Evolutionary conservation across 1,284 basidiomycete genomes (phyloP).

Genomic region (Boletus hoseneyae): DNA sequence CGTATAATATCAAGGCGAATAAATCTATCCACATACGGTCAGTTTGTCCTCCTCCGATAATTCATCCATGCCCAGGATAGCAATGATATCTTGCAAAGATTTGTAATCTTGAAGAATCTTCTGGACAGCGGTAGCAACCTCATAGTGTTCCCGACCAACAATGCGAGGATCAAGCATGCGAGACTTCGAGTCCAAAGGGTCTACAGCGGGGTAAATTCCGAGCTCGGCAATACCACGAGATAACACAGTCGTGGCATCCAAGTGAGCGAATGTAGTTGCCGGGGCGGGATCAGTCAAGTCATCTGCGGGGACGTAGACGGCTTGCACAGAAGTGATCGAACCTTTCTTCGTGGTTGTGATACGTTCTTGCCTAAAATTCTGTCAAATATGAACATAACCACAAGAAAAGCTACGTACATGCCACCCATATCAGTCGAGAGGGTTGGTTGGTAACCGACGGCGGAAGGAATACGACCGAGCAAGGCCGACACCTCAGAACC

Average conservation of each 20-base stretch:
- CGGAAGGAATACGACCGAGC: conserved; percentile 99
- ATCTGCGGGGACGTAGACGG: conserved; percentile 99
- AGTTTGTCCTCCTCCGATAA: conserved; percentile 99
- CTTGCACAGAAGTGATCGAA: conserved; percentile 99
- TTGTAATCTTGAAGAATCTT: conserved; percentile 99
- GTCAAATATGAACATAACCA: conserved; percentile 14
- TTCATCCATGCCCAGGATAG: conserved; percentile 99
- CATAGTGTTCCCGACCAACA: conserved; percentile 90
- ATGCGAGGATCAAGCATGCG: conserved; percentile 99
- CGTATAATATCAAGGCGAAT: neutral
- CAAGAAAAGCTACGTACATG: conserved; percentile 66
- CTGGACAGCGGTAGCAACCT: conserved; percentile 92
- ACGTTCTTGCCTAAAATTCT: conserved; percentile 78
- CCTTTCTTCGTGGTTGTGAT: conserved; percentile 99
- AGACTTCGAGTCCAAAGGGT: conserved; percentile 98
- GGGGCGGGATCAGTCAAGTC: conserved; percentile 99
- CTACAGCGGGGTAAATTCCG: conserved; percentile 99
- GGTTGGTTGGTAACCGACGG: conserved; percentile 99
- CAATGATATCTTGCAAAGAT: conserved; percentile 96
- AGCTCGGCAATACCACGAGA: conserved; percentile 99
- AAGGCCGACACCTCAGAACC: conserved; percentile 99
- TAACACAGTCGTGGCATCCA: conserved; percentile 99
- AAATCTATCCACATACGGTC: conserved; percentile 58
- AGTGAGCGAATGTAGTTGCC: conserved; percentile 98
- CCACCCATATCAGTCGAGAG: conserved; percentile 99